Conservation (phyloP, 2,329 filamentous ascomycete species). For the Fonsecaea pugnacius region DNA sequence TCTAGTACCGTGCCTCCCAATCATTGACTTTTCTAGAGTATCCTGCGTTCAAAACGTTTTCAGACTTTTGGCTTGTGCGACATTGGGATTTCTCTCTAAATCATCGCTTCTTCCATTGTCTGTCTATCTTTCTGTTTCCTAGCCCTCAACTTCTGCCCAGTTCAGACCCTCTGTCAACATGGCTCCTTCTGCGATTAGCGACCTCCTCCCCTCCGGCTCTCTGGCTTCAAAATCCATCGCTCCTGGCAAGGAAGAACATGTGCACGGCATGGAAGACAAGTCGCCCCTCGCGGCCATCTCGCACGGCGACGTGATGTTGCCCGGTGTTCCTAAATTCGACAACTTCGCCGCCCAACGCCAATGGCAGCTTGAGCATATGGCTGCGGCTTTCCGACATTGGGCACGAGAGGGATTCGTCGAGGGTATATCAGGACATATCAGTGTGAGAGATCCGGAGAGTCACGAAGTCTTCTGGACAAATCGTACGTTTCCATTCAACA, state of each 20-base stretch:
- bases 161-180: constrained; percentile 19
- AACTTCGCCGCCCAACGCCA: constrained; percentile 61
- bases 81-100: neutral
- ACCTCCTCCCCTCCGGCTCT: constrained; percentile 27
- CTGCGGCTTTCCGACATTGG: constrained; percentile 70
- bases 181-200: constrained; percentile 34
- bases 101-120: neutral
- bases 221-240: constrained; percentile 25
- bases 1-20: neutral
- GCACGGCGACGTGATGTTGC: constrained; percentile 36
- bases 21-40: neutral
- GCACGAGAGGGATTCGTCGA: constrained; percentile 68
- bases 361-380: constrained; percentile 70
- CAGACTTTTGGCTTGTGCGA: neutral
- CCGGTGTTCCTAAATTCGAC: constrained; percentile 58
- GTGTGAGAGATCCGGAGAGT: constrained; percentile 68
- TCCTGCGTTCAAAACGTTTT: neutral
- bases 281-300: constrained; percentile 38
- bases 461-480: constrained; percentile 71
- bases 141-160: neutral
- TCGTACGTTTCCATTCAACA: constrained; percentile 40
- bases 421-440: constrained; percentile 72
- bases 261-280: constrained; percentile 38
- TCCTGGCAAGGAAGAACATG: constrained; percentile 32
- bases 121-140: neutral